These are phyloP conservation scores for Escovopsis weberi DNA, from an alignment of 2,329 filamentous ascomycete genomes.

Conservation along the genomic window DNA sequence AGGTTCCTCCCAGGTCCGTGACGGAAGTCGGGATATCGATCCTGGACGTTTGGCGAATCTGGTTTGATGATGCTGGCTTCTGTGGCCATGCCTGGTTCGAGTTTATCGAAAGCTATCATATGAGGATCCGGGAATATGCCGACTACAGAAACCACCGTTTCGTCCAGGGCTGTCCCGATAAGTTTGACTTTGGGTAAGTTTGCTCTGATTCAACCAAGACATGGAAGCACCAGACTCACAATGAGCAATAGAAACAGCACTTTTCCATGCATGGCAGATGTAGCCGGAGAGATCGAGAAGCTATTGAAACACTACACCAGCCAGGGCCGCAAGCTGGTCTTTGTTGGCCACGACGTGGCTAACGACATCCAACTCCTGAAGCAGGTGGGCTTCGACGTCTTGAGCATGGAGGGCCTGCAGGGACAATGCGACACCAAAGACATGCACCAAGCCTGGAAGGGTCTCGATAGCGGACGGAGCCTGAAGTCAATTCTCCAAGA, in stretches of 20 bases:
- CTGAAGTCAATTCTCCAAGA: conserved; percentile 48
- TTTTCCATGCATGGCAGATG: conserved; percentile 21
- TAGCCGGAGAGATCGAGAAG: conserved; percentile 19
- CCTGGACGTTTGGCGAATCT: no score
- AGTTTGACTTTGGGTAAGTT: conserved; percentile 60
- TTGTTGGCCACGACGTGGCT: conserved; percentile 63
- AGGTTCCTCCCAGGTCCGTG: conserved; percentile 48
- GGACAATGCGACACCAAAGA: conserved; percentile 59
- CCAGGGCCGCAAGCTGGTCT: conserved; percentile 20
- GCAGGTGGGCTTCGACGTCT: conserved; percentile 47
- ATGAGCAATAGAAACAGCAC: conserved; percentile 23
- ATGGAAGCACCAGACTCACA: conserved; percentile 3
- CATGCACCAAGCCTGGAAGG: conserved; percentile 51
- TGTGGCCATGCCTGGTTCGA: no score
- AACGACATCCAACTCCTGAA: conserved; percentile 56
- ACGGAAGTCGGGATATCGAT: conserved; percentile 80
- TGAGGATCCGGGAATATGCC: conserved; percentile 57
- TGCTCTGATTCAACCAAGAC: neutral
- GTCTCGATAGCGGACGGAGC: conserved; percentile 35
- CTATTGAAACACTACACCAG: conserved; percentile 16
- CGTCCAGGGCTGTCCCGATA: conserved; percentile 57
- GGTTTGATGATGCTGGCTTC: no score
- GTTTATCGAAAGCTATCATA: conserved; percentile 55
- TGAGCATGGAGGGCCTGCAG: conserved; percentile 34
- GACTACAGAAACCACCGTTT: conserved; percentile 53